phyloP scores from a whole-genome alignment of 805 yeast genomes.

The Metschnikowia arizonensis region DNA sequence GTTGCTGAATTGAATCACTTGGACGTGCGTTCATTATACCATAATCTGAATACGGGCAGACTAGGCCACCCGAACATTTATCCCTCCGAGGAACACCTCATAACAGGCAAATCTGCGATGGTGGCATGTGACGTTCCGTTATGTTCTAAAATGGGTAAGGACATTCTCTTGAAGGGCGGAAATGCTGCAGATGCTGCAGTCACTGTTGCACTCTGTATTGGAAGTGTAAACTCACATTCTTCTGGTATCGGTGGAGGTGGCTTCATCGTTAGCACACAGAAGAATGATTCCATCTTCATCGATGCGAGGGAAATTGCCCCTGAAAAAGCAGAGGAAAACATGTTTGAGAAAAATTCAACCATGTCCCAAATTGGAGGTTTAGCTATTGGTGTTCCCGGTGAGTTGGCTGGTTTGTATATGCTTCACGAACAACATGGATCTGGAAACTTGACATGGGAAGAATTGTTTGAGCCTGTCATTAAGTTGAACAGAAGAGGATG shows the following conservation, averaged over 20 bases:
- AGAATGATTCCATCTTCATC: constrained; percentile 50
- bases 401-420: constrained; percentile 72
- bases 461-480: constrained; percentile 72
- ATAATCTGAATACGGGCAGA: constrained; percentile 19
- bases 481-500: constrained; percentile 57
- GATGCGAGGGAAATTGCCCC: constrained; percentile 95
- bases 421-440: constrained; percentile 61
- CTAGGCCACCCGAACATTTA: constrained; percentile 38
- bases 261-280: constrained; percentile 45
- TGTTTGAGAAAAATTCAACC: constrained; percentile 51
- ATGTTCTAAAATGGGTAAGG: constrained; percentile 62
- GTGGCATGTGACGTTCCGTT: constrained; percentile 62
- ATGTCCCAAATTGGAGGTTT: constrained; percentile 74
- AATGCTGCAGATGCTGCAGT: constrained; percentile 94
- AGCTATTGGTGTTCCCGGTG: constrained; percentile 92
- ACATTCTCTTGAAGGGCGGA: constrained; percentile 54
- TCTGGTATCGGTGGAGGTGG: constrained; percentile 96
- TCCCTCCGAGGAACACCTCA: constrained; percentile 39
- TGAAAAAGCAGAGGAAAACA: constrained; percentile 49
- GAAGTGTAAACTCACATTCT: constrained; percentile 73
- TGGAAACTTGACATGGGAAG: constrained; percentile 66
- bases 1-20: not conserved
- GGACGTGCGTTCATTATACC: constrained; percentile 1
- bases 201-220: constrained; percentile 83
- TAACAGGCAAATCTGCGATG: constrained; percentile 48